phyloP scores from a whole-genome alignment of 805 yeast species.

The Lipomyces spencermartinsiae region DNA sequence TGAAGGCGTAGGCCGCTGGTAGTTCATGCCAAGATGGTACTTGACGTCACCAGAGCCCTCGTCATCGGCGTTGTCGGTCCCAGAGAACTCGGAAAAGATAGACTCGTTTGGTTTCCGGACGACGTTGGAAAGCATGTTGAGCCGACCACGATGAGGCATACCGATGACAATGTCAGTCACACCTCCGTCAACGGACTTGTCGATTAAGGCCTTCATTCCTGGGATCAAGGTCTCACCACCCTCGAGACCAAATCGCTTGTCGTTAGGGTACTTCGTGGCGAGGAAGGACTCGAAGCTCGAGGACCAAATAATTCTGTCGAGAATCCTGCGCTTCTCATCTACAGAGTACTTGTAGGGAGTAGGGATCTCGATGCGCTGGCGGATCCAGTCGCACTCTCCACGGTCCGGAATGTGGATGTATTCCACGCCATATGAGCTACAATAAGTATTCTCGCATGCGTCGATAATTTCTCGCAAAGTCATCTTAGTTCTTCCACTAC shows the following conservation, averaged over 20 bases:
- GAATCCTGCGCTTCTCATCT: constrained; percentile 93
- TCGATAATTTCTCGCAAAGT: constrained; percentile 78
- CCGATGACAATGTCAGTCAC: constrained; percentile 96
- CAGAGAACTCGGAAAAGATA: constrained; percentile 93
- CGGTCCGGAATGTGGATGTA: constrained; percentile 96
- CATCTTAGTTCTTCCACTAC: constrained; percentile 65
- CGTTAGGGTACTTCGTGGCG: constrained; percentile 92
- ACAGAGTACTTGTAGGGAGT: constrained; percentile 77
- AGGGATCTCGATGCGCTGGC: constrained; percentile 95
- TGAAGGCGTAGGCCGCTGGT: constrained; percentile 97
- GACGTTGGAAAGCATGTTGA: constrained; percentile 96
- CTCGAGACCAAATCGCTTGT: constrained; percentile 95
- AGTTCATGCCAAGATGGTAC: constrained; percentile 99
- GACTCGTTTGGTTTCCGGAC: constrained; percentile 99
- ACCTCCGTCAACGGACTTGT: constrained; percentile 83
- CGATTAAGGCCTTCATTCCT: constrained; percentile 95
- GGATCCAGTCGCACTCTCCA: constrained; percentile 96
- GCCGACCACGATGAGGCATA: constrained; percentile 99
- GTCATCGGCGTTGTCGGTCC: constrained; percentile 78
- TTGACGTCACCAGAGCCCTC: constrained; percentile 99
- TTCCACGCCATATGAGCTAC: constrained; percentile 89
- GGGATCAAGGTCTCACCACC: constrained; percentile 98
- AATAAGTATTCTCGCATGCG: constrained; percentile 82
- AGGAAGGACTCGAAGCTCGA: constrained; percentile 91
- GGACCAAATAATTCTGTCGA: constrained; percentile 97